These are phyloP conservation scores for Crithidia acanthocephali DNA, from an alignment of 208 protist genomes.

Conservation along the genomic window DNA sequence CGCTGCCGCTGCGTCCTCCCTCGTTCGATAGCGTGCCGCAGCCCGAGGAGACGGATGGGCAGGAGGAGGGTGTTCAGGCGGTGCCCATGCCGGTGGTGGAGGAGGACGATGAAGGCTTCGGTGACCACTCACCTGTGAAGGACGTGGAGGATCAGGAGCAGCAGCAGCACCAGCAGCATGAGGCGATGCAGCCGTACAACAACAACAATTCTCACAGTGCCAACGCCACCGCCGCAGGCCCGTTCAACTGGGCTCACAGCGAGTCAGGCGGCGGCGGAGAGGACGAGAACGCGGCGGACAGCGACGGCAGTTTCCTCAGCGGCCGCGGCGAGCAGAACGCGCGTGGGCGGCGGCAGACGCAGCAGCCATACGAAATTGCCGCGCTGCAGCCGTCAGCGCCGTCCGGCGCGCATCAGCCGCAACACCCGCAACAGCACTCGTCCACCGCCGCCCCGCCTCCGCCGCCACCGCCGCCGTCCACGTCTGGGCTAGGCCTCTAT, in stretches of 20 bases:
- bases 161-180: not conserved
- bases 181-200: not conserved
- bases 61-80: not conserved
- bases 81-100: not conserved
- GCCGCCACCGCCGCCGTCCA: not conserved
- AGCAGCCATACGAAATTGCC: not conserved
- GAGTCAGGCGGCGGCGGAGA: not conserved
- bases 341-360: constrained; percentile 5
- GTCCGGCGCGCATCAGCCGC: not conserved
- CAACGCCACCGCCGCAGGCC: not conserved
- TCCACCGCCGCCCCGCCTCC: not conserved
- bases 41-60: constrained; percentile 8
- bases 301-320: not conserved
- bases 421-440: not conserved
- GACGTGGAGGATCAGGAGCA: not conserved
- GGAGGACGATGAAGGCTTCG: not conserved
- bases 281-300: not conserved
- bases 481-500: not conserved
- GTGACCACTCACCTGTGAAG: not conserved
- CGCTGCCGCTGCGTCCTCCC: constrained; percentile 29
- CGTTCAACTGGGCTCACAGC: not conserved
- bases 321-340: not conserved
- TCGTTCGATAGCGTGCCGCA: constrained; percentile 21
- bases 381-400: not conserved
- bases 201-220: not conserved